Percentiles rank a stretch among this genome's conserved stretches.
These are phyloP conservation scores for Lentinus tigrinus DNA, from an alignment of 768 basidiomycete species.

Conservation along the genomic window DNA sequence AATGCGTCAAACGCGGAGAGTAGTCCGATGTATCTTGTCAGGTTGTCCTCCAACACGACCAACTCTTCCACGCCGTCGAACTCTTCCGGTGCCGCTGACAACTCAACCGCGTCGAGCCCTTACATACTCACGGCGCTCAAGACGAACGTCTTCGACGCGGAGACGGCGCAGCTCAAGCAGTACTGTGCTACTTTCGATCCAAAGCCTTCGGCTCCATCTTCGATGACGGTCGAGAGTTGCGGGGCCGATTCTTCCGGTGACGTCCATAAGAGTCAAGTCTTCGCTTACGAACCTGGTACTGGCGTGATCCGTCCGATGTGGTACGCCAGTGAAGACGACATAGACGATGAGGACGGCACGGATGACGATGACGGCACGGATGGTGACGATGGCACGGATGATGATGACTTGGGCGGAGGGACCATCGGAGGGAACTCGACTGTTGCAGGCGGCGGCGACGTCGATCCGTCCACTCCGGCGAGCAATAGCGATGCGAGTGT, in stretches of 20 bases:
- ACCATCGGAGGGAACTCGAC: neutral
- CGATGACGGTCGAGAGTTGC: conserved; percentile 52
- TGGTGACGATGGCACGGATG: conserved; percentile 26
- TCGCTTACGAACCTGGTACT: conserved; percentile 50
- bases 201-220: conserved; percentile 44
- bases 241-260: conserved; percentile 17
- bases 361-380: neutral
- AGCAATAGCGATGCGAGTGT: conserved; percentile 18
- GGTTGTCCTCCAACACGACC: neutral
- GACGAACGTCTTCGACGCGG: conserved; percentile 42
- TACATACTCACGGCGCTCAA: conserved; percentile 41
- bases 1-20: conserved; percentile 29
- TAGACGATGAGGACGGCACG: too few species aligned
- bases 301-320: conserved; percentile 57
- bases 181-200: conserved; percentile 67
- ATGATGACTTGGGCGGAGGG: conserved; percentile 19
- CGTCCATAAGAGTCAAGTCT: conserved; percentile 52
- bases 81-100: conserved; percentile 4
- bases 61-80: neutral
- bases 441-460: neutral
- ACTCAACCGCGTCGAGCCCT: conserved; percentile 20
- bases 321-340: conserved; percentile 31
- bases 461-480: conserved; percentile 19
- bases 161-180: conserved; percentile 33
- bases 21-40: conserved; percentile 31